phyloP scores from a whole-genome alignment of 108 stramenopile species.

The Cyclotella distinguenda region DNA sequence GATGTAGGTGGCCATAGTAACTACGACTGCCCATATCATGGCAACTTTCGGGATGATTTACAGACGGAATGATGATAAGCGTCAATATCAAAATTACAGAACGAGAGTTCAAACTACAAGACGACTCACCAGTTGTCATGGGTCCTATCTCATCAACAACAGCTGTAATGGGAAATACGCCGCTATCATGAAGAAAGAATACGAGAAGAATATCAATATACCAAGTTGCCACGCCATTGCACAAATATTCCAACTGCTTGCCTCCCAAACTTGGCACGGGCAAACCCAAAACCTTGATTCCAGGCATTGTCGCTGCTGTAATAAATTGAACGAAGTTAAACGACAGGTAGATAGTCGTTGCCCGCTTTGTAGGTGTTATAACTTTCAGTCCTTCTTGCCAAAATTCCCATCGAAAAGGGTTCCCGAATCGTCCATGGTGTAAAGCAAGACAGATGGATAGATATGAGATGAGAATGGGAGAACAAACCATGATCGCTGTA shows the following conservation, averaged over 20 bases:
- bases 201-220: constrained; percentile 38
- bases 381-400: constrained; percentile 25
- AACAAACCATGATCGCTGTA: constrained; percentile 35
- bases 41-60: too few relatives aligned
- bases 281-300: constrained; percentile 43
- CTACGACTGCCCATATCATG: constrained; percentile 42
- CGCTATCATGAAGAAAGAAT: constrained; percentile 31
- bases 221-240: constrained; percentile 53
- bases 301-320: constrained; percentile 43
- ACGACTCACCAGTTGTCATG: constrained; percentile 44
- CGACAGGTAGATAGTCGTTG: constrained; percentile 22
- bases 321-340: constrained; percentile 44
- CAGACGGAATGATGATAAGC: too few relatives aligned
- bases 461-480: constrained; percentile 45
- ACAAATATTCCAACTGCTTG: constrained; percentile 42
- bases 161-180: constrained; percentile 30
- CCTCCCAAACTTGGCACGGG: constrained; percentile 47
- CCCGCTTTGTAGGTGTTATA: constrained; percentile 23
- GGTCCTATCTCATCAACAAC: constrained; percentile 49
- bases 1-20: constrained; percentile 40
- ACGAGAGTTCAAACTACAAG: too few relatives aligned
- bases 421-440: constrained; percentile 27
- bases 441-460: constrained; percentile 34
- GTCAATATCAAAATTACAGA: too few relatives aligned
- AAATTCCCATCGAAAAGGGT: constrained; percentile 24